These are phyloP conservation scores for Oryza meyeriana DNA, from an alignment of 176 grass and related monocot species.

Conservation along the genomic window DNA sequence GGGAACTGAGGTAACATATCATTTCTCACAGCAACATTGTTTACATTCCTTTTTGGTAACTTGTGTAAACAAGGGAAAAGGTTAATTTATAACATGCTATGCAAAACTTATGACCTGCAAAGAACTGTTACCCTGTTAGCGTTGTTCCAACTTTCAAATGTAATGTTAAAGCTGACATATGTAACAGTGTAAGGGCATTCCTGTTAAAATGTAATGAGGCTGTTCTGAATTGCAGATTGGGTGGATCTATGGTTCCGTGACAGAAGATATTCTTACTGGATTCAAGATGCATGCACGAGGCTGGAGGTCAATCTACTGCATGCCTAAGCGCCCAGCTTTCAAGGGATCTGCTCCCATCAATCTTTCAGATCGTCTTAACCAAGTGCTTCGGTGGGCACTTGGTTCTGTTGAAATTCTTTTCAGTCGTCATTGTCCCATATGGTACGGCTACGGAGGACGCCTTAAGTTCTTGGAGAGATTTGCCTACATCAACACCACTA, in stretches of 20 bases:
- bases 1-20: slow-evolving; percentile 81
- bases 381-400: slow-evolving; percentile 90
- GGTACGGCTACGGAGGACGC: slow-evolving; percentile 82
- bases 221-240: slow-evolving; percentile 68
- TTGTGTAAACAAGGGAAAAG: background rate
- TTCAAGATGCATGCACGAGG: slow-evolving; percentile 97
- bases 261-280: slow-evolving; percentile 98
- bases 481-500: slow-evolving; percentile 93
- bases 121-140: background rate
- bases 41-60: background rate
- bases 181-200: background rate
- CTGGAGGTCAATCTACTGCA: slow-evolving; percentile 93
- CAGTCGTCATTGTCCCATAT: slow-evolving; percentile 91
- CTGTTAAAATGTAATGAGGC: slow-evolving; percentile 14
- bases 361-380: slow-evolving; percentile 97
- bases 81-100: background rate
- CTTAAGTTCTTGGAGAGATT: slow-evolving; percentile 95
- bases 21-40: background rate
- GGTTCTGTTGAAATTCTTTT: slow-evolving; percentile 95
- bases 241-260: slow-evolving; percentile 96
- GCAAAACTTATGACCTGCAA: slow-evolving; percentile 10
- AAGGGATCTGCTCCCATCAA: slow-evolving; percentile 94
- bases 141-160: slow-evolving; percentile 1
- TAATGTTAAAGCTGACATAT: slow-evolving; percentile 2
- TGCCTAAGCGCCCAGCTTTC: slow-evolving; percentile 85